These are phyloP conservation scores for Thielaviopsis musarum DNA, from an alignment of 2,329 filamentous ascomycete species.

Conservation along the genomic window DNA sequence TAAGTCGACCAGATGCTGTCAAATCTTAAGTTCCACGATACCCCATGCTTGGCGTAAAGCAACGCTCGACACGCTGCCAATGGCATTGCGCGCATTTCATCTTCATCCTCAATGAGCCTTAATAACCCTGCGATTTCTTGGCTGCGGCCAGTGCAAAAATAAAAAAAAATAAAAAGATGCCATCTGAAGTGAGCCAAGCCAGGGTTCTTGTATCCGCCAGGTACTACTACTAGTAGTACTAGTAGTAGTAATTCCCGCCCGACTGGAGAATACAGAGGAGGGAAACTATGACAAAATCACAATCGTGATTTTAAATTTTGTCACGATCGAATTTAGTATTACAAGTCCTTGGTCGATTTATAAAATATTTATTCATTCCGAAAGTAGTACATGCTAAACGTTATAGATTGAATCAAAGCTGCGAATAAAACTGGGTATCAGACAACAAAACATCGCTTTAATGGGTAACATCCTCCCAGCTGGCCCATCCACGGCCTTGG, in stretches of 20 bases:
- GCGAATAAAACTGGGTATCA: constrained; percentile 2
- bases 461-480: constrained; percentile 28
- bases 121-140: not conserved
- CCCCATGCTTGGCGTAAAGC: not conserved
- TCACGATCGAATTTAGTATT: not conserved
- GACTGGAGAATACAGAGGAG: not conserved
- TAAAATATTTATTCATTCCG: not conserved
- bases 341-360: not conserved
- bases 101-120: not conserved
- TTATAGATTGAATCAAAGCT: not conserved
- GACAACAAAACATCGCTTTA: constrained; percentile 3
- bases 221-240: too few relatives aligned
- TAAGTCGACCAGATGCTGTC: not conserved
- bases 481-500: constrained; percentile 70
- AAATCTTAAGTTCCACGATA: not conserved
- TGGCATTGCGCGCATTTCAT: not conserved
- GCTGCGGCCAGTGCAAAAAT: not conserved
- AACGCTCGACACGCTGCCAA: not conserved
- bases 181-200: not conserved
- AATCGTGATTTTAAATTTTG: not conserved
- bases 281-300: not conserved
- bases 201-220: not conserved
- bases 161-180: too few relatives aligned
- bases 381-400: not conserved
- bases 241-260: not conserved